A percentile compares a stretch with the other conserved stretches of the same genome.
Conservation (phyloP, 192 early-diverging fungal genomes). For the Rhizoclosmatium globosum region DNA sequence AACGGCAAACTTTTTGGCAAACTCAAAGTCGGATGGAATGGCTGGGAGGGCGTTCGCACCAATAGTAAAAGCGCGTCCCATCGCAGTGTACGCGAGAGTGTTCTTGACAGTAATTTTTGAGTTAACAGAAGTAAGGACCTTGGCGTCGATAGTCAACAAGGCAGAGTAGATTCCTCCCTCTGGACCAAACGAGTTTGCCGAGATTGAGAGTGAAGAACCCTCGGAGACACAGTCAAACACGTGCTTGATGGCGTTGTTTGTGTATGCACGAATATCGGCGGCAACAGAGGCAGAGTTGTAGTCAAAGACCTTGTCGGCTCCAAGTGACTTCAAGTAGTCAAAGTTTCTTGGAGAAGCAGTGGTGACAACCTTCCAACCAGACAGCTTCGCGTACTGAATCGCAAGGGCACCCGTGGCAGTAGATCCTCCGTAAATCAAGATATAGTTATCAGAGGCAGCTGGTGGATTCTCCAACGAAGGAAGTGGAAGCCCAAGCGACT, state of each 20-base stretch:
- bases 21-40: slow-evolving; percentile 29
- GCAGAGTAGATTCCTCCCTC: not conserved
- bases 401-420: slow-evolving; percentile 48
- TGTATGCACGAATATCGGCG: slow-evolving; percentile 29
- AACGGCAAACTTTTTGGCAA: slow-evolving; percentile 35
- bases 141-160: not conserved
- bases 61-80: slow-evolving; percentile 35
- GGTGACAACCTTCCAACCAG: slow-evolving; percentile 11
- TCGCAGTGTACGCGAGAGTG: slow-evolving; percentile 40
- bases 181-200: slow-evolving; percentile 22
- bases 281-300: slow-evolving; percentile 39
- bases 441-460: slow-evolving; percentile 3
- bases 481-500: not conserved
- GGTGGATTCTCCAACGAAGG: slow-evolving; percentile 26
- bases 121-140: not conserved
- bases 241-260: slow-evolving; percentile 29
- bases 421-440: slow-evolving; percentile 46
- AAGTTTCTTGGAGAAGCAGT: slow-evolving; percentile 35
- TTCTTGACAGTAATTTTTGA: slow-evolving; percentile 13
- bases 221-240: slow-evolving; percentile 39
- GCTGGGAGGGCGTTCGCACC: slow-evolving; percentile 6
- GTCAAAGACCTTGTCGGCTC: slow-evolving; percentile 43
- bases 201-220: slow-evolving; percentile 26
- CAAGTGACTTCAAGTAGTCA: slow-evolving; percentile 28
- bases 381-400: slow-evolving; percentile 45